phyloP scores from a whole-genome alignment of 768 basidiomycete species.

The Calocybe gangraenosa region DNA sequence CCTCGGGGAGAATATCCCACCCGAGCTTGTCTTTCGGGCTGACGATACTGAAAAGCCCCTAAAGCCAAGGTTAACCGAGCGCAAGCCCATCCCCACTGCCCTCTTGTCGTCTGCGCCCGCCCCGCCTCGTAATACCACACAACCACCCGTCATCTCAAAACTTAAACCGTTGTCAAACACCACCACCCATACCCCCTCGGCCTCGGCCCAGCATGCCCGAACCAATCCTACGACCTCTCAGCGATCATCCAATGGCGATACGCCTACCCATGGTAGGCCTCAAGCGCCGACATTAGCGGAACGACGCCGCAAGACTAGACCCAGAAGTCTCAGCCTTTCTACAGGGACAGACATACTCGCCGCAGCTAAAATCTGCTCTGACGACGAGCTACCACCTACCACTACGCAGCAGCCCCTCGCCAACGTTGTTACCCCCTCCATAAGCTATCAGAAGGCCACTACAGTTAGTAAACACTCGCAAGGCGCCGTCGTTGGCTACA shows the following conservation, averaged over 20 bases:
- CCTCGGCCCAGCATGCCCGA: background rate
- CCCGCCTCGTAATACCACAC: background rate
- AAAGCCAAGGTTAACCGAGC: background rate
- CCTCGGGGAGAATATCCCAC: slow-evolving; percentile 48
- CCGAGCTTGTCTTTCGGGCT: slow-evolving; percentile 37
- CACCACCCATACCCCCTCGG: background rate
- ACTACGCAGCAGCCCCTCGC: background rate
- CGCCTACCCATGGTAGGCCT: background rate
- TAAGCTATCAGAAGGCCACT: too few relatives aligned
- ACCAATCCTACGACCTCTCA: background rate
- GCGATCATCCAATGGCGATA: background rate
- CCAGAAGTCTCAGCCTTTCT: slow-evolving; percentile 16
- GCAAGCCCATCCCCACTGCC: background rate
- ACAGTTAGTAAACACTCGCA: too few relatives aligned
- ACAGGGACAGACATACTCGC: slow-evolving; percentile 11
- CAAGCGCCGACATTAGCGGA: slow-evolving; percentile 7
- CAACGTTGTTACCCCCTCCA: too few relatives aligned
- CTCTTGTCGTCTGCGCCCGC: background rate
- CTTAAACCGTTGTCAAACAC: slow-evolving; percentile 4
- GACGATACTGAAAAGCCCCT: background rate
- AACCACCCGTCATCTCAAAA: slow-evolving; percentile 8
- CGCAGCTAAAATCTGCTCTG: background rate
- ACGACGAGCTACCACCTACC: too few relatives aligned
- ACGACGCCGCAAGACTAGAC: slow-evolving; percentile 11
- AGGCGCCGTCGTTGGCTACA: background rate